Evolutionary conservation across 345 rosid species (phyloP).

Genomic region (Pistacia atlantica): DNA sequence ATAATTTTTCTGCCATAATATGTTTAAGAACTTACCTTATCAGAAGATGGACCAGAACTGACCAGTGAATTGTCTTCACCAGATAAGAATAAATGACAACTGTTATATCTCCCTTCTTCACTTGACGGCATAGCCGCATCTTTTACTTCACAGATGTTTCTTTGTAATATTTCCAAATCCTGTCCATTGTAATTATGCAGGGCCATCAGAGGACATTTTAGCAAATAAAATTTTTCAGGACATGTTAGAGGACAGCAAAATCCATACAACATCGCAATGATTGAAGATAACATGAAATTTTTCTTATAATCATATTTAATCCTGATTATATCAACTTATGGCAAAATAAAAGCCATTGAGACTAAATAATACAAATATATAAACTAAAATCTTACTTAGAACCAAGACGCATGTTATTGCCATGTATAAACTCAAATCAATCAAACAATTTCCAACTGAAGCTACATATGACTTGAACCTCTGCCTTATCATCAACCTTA

Average conservation of each 20-base stretch:
- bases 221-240: neutral
- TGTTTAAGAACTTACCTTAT: slow-evolving; percentile 32
- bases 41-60: slow-evolving; percentile 31
- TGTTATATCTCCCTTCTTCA: slow-evolving; percentile 23
- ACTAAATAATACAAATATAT: too few species aligned
- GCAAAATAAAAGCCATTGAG: neutral
- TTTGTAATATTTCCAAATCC: slow-evolving; percentile 13
- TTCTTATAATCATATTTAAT: neutral
- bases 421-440: neutral
- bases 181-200: slow-evolving; percentile 8
- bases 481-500: too few species aligned
- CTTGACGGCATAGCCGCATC: neutral
- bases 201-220: neutral
- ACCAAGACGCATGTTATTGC: neutral
- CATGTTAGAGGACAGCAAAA: neutral
- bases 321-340: neutral
- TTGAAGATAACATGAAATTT: neutral
- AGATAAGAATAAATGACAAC: slow-evolving; percentile 37
- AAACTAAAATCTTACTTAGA: neutral
- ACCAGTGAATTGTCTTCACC: slow-evolving; percentile 42
- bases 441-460: neutral
- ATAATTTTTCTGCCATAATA: neutral
- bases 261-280: neutral
- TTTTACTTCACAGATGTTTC: slow-evolving; percentile 4
- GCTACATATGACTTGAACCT: too few species aligned